Evolutionary conservation across 768 basidiomycete species (phyloP), one percentile per base, ranked within the genome.

Genomic region (Lactifluus piperatus): DNA sequence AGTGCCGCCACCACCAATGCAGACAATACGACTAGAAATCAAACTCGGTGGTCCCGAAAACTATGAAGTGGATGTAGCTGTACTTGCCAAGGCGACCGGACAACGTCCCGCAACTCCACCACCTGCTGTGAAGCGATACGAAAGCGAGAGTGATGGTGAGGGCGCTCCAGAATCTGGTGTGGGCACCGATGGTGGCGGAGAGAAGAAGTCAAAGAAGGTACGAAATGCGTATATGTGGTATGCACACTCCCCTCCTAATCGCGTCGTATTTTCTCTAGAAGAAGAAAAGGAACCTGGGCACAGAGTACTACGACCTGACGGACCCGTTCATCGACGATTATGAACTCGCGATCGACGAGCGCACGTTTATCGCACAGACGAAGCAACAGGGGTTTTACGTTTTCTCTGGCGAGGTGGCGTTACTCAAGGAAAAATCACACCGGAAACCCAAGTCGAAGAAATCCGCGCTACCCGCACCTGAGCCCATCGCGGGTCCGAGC

Each of bases 271-370:
- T 32, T 32, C 7, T 32, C 14, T 16, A 59, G 54, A 51, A 61
- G 55, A 61, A 77, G 67, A 67, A 71, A 70, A 84, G 82, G 68
- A 80, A 76, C 57, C 69, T 71, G 1, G 75, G 77, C 0, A 73
- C 82, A 20, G 90, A 88, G 68, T 91, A 93, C 67, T 99, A 99
- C 76, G 95, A 99, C 74, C 77, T 85, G 20, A 74, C 78, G 0
- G 97, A 99, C 73, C 88, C 91, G 0, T 98, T 98, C 75, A 97
- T 99, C 68, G 97, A 99, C 77, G 97, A 99, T 72, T 91, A 91
- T 1, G 95, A 98, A 68, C 76, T 95, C 56, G 85, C 83, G 26
- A 74, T 94, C 47, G 94, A 98, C 74, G 85, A 94, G 68, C 85
- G 95, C 5, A 93, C 88, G 2, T 91, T 81, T 73, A 89, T 94